phyloP scores from a whole-genome alignment of 2,329 filamentous ascomycete species.

The Chaetomiaceae sp. region DNA sequence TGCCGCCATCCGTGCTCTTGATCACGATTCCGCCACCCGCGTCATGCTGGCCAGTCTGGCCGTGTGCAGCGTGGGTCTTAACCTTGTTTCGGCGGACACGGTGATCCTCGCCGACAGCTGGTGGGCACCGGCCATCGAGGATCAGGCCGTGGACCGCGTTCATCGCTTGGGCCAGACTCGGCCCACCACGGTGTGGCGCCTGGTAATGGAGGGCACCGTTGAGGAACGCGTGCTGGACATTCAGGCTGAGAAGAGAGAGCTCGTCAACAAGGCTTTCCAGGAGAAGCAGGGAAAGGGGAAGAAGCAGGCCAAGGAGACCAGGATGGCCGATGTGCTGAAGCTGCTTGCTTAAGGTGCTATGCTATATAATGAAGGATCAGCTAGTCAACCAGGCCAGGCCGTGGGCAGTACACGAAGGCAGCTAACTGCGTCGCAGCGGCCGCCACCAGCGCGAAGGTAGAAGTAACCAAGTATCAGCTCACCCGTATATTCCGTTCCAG shows the following conservation, averaged over 20 bases:
- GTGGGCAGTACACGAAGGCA: too few relatives aligned
- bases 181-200: constrained; percentile 69
- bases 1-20: constrained; percentile 59
- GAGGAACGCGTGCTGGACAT: constrained; percentile 76
- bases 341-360: constrained; percentile 32
- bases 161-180: constrained; percentile 78
- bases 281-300: constrained; percentile 55
- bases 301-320: constrained; percentile 51
- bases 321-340: constrained; percentile 50
- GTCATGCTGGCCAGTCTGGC: constrained; percentile 76
- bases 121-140: constrained; percentile 92
- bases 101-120: constrained; percentile 77
- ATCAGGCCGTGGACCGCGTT: constrained; percentile 84
- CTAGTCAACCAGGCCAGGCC: too few relatives aligned
- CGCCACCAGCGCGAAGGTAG: too few relatives aligned
- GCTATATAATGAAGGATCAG: background rate
- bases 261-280: constrained; percentile 73
- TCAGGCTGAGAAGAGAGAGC: constrained; percentile 69
- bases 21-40: constrained; percentile 59
- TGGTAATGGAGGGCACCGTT: constrained; percentile 74
- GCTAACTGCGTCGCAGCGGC: too few relatives aligned
- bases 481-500: too few relatives aligned
- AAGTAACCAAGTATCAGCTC: too few relatives aligned
- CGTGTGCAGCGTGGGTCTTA: constrained; percentile 80
- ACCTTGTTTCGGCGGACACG: constrained; percentile 79